Evolutionary conservation across 768 basidiomycete genomes (phyloP).

Genomic region (Mycena belliarum): DNA sequence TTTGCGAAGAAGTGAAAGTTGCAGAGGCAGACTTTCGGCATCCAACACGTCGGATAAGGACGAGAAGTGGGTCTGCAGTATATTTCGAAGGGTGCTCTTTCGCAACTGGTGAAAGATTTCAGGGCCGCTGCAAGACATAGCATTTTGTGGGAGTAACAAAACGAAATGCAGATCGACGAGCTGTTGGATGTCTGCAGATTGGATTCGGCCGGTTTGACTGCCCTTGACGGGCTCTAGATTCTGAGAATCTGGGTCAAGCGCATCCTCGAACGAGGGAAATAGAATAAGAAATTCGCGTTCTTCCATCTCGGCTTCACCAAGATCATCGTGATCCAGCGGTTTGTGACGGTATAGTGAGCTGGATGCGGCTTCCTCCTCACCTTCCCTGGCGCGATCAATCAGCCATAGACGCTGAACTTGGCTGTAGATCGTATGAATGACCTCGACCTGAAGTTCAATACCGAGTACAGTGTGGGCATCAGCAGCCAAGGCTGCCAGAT

Average conservation of each 20-base stretch:
- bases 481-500: slow-evolving; percentile 47
- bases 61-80: slow-evolving; percentile 32
- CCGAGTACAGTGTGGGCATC: slow-evolving; percentile 46
- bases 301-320: slow-evolving; percentile 74
- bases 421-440: slow-evolving; percentile 59
- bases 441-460: slow-evolving; percentile 28
- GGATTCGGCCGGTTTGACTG: slow-evolving; percentile 29
- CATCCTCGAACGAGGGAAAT: slow-evolving; percentile 84
- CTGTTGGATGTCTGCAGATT: slow-evolving; percentile 34
- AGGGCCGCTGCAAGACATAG: background rate
- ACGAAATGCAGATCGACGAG: slow-evolving; percentile 51
- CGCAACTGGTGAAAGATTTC: slow-evolving; percentile 36
- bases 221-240: slow-evolving; percentile 12
- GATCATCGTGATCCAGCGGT: slow-evolving; percentile 50
- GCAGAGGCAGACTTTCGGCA: slow-evolving; percentile 47
- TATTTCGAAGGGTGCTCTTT: slow-evolving; percentile 31
- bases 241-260: slow-evolving; percentile 36
- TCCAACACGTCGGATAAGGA: slow-evolving; percentile 50
- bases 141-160: slow-evolving; percentile 33
- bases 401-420: slow-evolving; percentile 82
- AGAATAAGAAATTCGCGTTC: slow-evolving; percentile 80
- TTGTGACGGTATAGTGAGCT: slow-evolving; percentile 77
- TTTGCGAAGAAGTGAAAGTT: slow-evolving; percentile 49
- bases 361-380: slow-evolving; percentile 60
- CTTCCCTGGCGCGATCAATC: slow-evolving; percentile 71